Conservation (phyloP, 495 filamentous ascomycete species). For the Monascus purpureus region DNA sequence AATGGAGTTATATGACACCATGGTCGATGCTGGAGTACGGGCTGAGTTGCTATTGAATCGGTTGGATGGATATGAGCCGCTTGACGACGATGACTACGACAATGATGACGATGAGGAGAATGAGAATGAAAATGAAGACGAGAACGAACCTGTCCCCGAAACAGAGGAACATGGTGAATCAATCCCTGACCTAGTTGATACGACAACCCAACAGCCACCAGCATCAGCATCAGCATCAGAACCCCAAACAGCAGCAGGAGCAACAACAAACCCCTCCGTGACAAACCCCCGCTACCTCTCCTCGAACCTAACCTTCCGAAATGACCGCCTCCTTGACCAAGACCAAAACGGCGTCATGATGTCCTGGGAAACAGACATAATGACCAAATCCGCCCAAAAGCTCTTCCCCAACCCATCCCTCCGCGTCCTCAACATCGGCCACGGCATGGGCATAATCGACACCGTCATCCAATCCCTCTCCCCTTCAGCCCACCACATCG, state of each 20-base stretch:
- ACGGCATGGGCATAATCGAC: slow-evolving; percentile 95
- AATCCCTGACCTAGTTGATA: slow-evolving; percentile 1
- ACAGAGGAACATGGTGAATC: slow-evolving; percentile 5
- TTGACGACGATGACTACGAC: slow-evolving; percentile 49
- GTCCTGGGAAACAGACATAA: slow-evolving; percentile 88
- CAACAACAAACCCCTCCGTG: slow-evolving; percentile 26
- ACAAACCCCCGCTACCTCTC: slow-evolving; percentile 61
- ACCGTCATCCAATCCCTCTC: slow-evolving; percentile 55
- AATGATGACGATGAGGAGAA: slow-evolving; percentile 24
- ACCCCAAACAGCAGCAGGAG: slow-evolving; percentile 7
- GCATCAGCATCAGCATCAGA: slow-evolving; percentile 8
- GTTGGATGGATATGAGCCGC: slow-evolving; percentile 61
- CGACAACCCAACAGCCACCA: not conserved
- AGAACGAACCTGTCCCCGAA: slow-evolving; percentile 13
- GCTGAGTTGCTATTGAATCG: slow-evolving; percentile 73
- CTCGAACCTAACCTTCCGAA: slow-evolving; percentile 60
- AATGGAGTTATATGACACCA: slow-evolving; percentile 62
- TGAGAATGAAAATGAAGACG: slow-evolving; percentile 9
- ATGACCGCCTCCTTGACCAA: slow-evolving; percentile 63
- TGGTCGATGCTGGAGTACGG: slow-evolving; percentile 84
- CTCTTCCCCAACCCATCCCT: slow-evolving; percentile 45
- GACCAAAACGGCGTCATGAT: slow-evolving; percentile 91
- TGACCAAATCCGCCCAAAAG: slow-evolving; percentile 59
- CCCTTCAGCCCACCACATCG: slow-evolving; percentile 64
- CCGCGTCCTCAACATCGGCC: slow-evolving; percentile 78